These are phyloP conservation scores for Globisporangium carolinianum DNA, from an alignment of 352 stramenopile species.

Conservation along the genomic window DNA sequence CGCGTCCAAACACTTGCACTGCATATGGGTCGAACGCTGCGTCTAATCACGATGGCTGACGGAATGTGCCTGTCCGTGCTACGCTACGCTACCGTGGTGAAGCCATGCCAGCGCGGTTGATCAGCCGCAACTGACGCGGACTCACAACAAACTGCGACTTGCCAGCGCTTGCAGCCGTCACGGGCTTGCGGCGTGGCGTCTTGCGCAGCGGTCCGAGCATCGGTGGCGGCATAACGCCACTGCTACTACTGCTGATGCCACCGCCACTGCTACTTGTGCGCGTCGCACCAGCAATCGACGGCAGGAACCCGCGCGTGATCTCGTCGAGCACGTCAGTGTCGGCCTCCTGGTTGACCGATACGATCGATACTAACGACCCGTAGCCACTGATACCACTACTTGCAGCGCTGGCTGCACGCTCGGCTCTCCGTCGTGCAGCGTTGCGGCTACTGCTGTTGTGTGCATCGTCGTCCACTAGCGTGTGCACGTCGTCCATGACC, in stretches of 20 bases:
- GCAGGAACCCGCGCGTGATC: slow-evolving; percentile 29
- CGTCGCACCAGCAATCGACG: slow-evolving; percentile 16
- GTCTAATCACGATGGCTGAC: too few species aligned
- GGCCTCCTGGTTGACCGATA: slow-evolving; percentile 7
- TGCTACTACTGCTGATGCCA: not conserved
- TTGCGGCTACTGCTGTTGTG: slow-evolving; percentile 6
- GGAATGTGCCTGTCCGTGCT: not conserved
- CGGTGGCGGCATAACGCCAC: not conserved
- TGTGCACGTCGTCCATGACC: slow-evolving; percentile 56
- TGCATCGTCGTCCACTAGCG: slow-evolving; percentile 14
- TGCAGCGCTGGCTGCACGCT: slow-evolving; percentile 14
- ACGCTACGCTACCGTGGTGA: slow-evolving; percentile 1
- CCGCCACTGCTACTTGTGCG: not conserved
- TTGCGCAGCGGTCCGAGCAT: slow-evolving; percentile 25
- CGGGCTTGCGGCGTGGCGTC: slow-evolving; percentile 40
- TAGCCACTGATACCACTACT: slow-evolving; percentile 5
- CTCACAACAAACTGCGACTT: slow-evolving; percentile 30
- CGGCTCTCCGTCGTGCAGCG: slow-evolving; percentile 8
- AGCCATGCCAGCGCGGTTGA: slow-evolving; percentile 11
- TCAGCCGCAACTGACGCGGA: slow-evolving; percentile 32
- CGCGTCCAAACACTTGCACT: too few species aligned
- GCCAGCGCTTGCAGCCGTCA: slow-evolving; percentile 33
- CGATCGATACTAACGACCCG: too few species aligned
- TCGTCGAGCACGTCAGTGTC: slow-evolving; percentile 27
- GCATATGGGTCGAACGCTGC: too few species aligned